phyloP scores from a whole-genome alignment of 2,329 filamentous ascomycete genomes.

The Clonostachys rhizophaga region DNA sequence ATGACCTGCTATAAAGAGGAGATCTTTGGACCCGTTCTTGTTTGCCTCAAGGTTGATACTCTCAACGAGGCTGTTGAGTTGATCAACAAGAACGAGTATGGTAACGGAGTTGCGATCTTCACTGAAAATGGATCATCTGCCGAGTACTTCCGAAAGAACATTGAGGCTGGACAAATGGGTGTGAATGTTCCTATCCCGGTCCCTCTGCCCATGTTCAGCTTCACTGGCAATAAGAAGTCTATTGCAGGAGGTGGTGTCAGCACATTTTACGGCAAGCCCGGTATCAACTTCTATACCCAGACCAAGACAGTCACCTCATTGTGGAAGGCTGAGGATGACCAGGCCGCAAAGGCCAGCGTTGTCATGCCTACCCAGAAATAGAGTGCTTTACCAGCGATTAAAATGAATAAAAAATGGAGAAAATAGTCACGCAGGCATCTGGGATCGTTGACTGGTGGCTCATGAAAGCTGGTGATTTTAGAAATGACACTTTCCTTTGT shows the following conservation, averaged over 20 bases:
- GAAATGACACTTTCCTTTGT: too few species aligned
- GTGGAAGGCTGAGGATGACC: not conserved
- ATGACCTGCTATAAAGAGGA: conserved; percentile 80
- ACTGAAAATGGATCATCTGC: conserved; percentile 69
- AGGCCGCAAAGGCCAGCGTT: too few species aligned
- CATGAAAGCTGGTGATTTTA: too few species aligned
- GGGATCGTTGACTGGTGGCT: too few species aligned
- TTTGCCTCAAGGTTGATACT: conserved; percentile 68
- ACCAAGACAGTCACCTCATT: conserved; percentile 83
- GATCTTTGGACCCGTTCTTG: conserved; percentile 76
- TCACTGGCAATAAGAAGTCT: conserved; percentile 73
- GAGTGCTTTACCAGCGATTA: too few species aligned
- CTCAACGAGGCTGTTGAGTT: conserved; percentile 71
- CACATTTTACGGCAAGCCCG: conserved; percentile 88
- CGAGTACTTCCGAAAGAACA: conserved; percentile 66
- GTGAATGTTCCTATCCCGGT: conserved; percentile 74
- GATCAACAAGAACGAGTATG: conserved; percentile 77
- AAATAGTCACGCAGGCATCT: too few species aligned
- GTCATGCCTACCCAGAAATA: too few species aligned
- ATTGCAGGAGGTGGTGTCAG: conserved; percentile 81
- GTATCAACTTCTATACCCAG: conserved; percentile 86
- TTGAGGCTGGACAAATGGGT: conserved; percentile 75
- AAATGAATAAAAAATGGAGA: too few species aligned
- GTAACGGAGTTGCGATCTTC: conserved; percentile 77
- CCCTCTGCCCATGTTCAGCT: conserved; percentile 61